Evolutionary conservation across 768 basidiomycete genomes (phyloP), one percentile per base, ranked within the genome.

Genomic region (Punctularia strigosozonata): DNA sequence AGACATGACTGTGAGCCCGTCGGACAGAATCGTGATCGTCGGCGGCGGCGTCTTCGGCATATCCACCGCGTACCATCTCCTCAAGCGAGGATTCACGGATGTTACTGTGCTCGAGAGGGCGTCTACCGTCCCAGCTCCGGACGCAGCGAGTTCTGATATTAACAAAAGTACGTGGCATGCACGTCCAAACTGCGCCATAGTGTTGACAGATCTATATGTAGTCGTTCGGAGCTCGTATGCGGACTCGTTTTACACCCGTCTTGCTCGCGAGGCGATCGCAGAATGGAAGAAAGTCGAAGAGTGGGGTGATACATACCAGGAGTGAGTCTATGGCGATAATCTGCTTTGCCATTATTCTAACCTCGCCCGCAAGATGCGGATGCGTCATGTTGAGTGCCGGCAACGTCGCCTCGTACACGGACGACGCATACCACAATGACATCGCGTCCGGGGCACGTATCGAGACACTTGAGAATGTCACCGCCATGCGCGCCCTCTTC

Each of bases 11-110:
- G n/a, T n/a, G n/a, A n/a, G n/a, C n/a, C n/a, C n/a, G n/a, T n/a
- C n/a, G n/a, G n/a, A n/a, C n/a, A n/a, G n/a, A n/a, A 62, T 80
- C 32, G 50, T 89, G 38, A 78, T 91, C 43, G 64, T 88, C 31
- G 88, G 88, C 20, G 79, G 84, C 28, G 88, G 88, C 4, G 78
- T 78, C 46, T 92, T 92, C 54, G 91, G 91, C 5, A 62, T 87
- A 36, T 91, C 88, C 14, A 84, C 91, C 0, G 91, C 89, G 2
- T 70, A 77, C 47, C 77, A 87, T 53, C 75, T 94, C 37, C 64
- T 92, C 36, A 55, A 62, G 39, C 62, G 77, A 43, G 80, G 83
- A 14, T 90, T 78, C 58, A 65, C 57, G 13, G 51, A 78, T 41
- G 69, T 94, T 45, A 85, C 76, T 1, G 59, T 95, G 5, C 64